Base-by-base conservation (phyloP, 345 rosid genomes). In the Laguncularia racemosa region DNA sequence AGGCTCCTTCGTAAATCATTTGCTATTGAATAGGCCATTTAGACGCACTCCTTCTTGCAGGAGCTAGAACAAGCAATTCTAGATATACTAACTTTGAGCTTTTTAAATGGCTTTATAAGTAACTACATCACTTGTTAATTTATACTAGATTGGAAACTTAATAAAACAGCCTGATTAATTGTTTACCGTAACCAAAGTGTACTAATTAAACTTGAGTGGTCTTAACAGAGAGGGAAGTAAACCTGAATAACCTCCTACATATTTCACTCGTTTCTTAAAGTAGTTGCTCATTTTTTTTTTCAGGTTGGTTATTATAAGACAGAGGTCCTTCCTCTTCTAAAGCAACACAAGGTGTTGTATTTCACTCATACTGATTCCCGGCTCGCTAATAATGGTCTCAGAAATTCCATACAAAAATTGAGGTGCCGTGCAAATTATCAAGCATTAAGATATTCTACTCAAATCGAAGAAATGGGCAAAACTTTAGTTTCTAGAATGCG, bases 311-410 rank as follows among this genome's bases (percentile, higher is more conserved):
- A 92, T 76, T 86, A 92, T 65, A 81, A 81, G 75, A 76, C 63
- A 23, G 97, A 89, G 79, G 80, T 89, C 66, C 81, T 82, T 48
- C 89, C 86, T 9, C 63, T 84, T 58, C 67, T 92, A 78, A 89
- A 92, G 74, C 84, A 86, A 73, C 96, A 89, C 73, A 80, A 71
- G 67, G 88, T 89, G 72, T 69, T 92, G 63, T 89, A 84, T 73
- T 80, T 92, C 56, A 89, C 97, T 53, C 98, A 92, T 70, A 78
- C 97, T 44, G 98, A 86, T 76, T 86, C 98, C 57, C 84, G 98
- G 60, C 81, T 92, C 53, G 95, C 97, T 68, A 92, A 92, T 85
- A 92, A 89, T 45, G 85, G 58, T 52, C 71, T 92, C 68, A 53
- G 84, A 52, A 73, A 63, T 58, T 76, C 89, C 52, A 71, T 81